Evolutionary conservation across 169 alveolate genomes (phyloP), one percentile per base, ranked within the genome.

Genomic region (Plasmodium vivax): DNA sequence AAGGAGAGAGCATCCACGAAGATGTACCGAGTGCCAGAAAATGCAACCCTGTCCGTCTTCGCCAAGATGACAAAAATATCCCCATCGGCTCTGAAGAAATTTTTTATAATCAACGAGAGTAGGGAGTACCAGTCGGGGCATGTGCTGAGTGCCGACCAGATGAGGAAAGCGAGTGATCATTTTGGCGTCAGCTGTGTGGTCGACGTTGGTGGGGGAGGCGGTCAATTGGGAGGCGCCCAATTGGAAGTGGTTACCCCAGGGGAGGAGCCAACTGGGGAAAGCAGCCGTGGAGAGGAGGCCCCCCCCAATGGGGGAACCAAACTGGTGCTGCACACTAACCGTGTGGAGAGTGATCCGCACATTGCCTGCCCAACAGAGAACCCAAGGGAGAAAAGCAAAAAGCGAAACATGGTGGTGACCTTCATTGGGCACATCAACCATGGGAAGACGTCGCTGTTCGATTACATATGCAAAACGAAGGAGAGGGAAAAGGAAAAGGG

Each of bases 371-470:
- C 32, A 1, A 32, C 58, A 7, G 83, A 75, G 16, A 95, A 97
- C 72, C 87, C 98, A 82, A 98, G 96, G 51, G 97, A 97, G 92
- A 92, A 96, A 81, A n/a, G 68, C 95, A 92, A 87, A 12, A 95
- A 94, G 32, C 84, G 99, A 45, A 97, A 99, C 10, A 98, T 99
- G 0, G 98, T 99, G 14, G 98, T 99, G 5, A 98, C 99, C 19
- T 97, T 99, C 23, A 97, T 99, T 97, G 99, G 99, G 3, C 99
- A 99, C 93, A 99, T 99, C 1, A 99, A 99, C 93, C 99, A 98
- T 84, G 99, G 99, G 43, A 99, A 99, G 94, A 99, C 99, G 23
- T 98, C 99, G 23, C 96, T 99, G 45, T 96, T 99, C 38, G 99
- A 98, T 93, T 73, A 85, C 56, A 85, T 96, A 45, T 95, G 97